phyloP scores from a whole-genome alignment of 2,329 filamentous ascomycete genomes.

The Coleophoma eucalyptorum region DNA sequence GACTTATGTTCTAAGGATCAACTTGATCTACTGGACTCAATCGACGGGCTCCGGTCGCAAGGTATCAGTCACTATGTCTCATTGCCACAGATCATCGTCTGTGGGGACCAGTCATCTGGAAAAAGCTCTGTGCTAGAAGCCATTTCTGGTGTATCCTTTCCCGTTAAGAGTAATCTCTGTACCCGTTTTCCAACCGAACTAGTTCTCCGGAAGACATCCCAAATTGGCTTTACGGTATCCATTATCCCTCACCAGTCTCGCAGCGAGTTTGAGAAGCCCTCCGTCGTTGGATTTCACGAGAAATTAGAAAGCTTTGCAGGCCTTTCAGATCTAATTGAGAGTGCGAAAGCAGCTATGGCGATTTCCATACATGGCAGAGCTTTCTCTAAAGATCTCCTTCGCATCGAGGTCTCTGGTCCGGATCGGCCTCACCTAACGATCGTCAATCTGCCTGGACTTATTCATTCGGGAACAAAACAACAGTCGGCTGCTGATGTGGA shows the following conservation, averaged over 20 bases:
- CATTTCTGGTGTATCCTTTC: constrained; percentile 34
- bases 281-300: constrained; percentile 11
- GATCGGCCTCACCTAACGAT: constrained; percentile 49
- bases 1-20: constrained; percentile 19
- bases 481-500: constrained; percentile 40
- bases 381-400: constrained; percentile 17
- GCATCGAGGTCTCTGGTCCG: constrained; percentile 14
- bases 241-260: constrained; percentile 15
- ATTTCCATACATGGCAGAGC: constrained; percentile 19
- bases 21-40: constrained; percentile 17
- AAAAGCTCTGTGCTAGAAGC: constrained; percentile 31
- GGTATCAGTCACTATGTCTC: constrained; percentile 22
- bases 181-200: constrained; percentile 42
- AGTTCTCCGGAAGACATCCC: constrained; percentile 19
- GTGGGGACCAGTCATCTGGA: constrained; percentile 35
- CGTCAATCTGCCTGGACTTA: constrained; percentile 55
- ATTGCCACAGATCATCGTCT: constrained; percentile 30
- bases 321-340: constrained; percentile 15
- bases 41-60: constrained; percentile 22
- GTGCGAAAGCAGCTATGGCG: constrained; percentile 13
- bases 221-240: constrained; percentile 7
- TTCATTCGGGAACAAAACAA: constrained; percentile 42
- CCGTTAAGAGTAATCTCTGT: constrained; percentile 32
- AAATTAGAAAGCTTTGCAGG: constrained; percentile 14
- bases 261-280: constrained; percentile 9